A percentile compares a stretch with the other conserved stretches of the same genome.
phyloP scores from a whole-genome alignment of 2,329 filamentous ascomycete genomes.

The Teratosphaeria destructans region DNA sequence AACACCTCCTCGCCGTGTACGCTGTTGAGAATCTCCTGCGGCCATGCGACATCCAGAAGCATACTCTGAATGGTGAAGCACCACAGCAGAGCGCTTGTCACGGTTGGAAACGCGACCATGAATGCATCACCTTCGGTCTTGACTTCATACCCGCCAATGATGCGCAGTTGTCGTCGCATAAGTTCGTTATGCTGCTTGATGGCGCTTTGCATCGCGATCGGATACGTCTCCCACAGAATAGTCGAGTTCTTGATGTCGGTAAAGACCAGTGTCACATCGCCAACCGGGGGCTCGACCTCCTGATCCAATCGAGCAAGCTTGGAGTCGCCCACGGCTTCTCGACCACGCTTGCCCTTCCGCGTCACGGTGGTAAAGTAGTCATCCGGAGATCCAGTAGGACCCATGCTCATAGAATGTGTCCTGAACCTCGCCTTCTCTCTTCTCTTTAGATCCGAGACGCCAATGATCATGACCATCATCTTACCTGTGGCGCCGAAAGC shows the following conservation, averaged over 20 bases:
- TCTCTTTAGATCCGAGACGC: constrained; percentile 80
- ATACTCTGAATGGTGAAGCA: constrained; percentile 87
- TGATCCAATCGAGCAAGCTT: constrained; percentile 76
- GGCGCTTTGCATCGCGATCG: constrained; percentile 87
- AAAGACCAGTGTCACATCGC: constrained; percentile 87
- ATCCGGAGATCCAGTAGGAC: constrained; percentile 62
- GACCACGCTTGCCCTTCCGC: constrained; percentile 52
- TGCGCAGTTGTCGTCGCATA: constrained; percentile 83
- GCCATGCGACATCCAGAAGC: constrained; percentile 84
- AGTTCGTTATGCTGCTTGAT: constrained; percentile 97
- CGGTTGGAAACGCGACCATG: constrained; percentile 97
- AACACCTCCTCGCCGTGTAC: constrained; percentile 71
- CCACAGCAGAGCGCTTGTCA: constrained; percentile 89
- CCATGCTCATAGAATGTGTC: constrained; percentile 76
- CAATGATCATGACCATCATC: constrained; percentile 98
- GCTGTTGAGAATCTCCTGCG: constrained; percentile 80
- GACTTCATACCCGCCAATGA: constrained; percentile 95
- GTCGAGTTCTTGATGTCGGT: constrained; percentile 99
- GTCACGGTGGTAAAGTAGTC: constrained; percentile 53
- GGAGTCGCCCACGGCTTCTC: constrained; percentile 62
- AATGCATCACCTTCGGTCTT: constrained; percentile 99
- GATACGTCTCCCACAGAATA: constrained; percentile 88
- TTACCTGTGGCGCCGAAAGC: constrained; percentile 89
- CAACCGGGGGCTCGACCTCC: constrained; percentile 83
- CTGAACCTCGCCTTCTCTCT: constrained; percentile 66